Base-by-base conservation (phyloP, 2,329 filamentous ascomycete species). In the Penicillium sp. region DNA sequence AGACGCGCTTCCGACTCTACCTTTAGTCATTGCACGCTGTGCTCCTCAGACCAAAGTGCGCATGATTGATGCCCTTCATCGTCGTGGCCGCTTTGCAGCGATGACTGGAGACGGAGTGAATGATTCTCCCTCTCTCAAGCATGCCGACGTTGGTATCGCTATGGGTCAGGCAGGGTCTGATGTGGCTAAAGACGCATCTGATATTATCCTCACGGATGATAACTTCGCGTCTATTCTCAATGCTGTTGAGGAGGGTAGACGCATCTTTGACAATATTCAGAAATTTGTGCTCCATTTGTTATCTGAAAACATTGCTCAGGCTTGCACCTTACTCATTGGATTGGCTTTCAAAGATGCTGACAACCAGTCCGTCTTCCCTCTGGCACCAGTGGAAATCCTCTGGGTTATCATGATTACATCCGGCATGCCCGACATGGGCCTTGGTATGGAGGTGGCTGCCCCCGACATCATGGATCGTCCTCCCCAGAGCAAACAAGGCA, bases 381-480 rank as follows among this genome's bases (percentile, higher is more conserved):
- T 94, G 38, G 85, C 88, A 1, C 89, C 90, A 1, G 82, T 95
- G 13, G 85, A 94, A 64, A 92, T 95, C 56, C 80, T 95, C 55
- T 95, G 89, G 89, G 88, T 95, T 69, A 95, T 94, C 71, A 91
- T 95, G 87, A 82, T 92, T 46, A 95, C 90, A 0, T 92, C 88
- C 33, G 88, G 86, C 41, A 84, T 92, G 73, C 90, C 90, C 1
- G 90, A 90, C 48, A 92, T 95, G 74, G 90, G 90, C 44, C 83
- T 95, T 0, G 89, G 90, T 11, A 85, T 89, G 55, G 89, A 95
- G 70, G 75, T 80, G 36, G 88, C 89, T 0, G 82, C 84, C 0
- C 79, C 81, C 1, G 87, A 91, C 63, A 85, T 94, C 55, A 89
- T 95, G 81, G 75, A 79, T 55, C 86, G 89, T 50, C 88, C 88